Conservation (phyloP, 2,329 filamentous ascomycete genomes). For the Trichoderma atroviride region DNA sequence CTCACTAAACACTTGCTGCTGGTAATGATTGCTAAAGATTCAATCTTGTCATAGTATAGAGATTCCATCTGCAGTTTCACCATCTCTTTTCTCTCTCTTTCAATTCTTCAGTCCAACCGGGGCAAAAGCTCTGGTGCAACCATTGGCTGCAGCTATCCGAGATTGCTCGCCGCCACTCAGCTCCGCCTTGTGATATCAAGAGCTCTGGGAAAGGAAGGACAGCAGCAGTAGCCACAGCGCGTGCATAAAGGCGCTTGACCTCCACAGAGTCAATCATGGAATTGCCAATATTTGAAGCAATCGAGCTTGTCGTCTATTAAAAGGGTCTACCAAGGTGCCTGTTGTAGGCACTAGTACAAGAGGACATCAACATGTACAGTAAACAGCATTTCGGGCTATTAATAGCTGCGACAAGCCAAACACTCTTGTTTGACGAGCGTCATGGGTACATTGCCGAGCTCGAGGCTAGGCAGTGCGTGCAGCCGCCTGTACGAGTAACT, state of each 20-base stretch:
- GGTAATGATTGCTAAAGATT: no score
- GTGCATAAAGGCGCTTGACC: background rate
- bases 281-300: background rate
- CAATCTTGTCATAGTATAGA: background rate
- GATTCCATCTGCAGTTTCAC: background rate
- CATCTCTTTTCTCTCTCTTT: background rate
- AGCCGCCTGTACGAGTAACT: background rate
- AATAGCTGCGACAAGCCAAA: slow-evolving; percentile 8
- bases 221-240: background rate
- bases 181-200: background rate
- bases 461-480: background rate
- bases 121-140: background rate
- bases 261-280: no score
- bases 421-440: slow-evolving; percentile 2
- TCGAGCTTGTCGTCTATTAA: no score
- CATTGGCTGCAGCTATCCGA: background rate
- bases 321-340: no score
- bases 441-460: background rate
- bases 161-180: background rate
- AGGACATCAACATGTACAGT: no score
- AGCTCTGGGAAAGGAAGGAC: background rate
- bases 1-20: no score
- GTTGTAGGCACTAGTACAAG: no score
- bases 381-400: background rate
- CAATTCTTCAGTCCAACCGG: background rate